These are phyloP conservation scores for Geotrichum phurueaensis DNA, from an alignment of 1,139 yeast species.

Conservation along the genomic window DNA sequence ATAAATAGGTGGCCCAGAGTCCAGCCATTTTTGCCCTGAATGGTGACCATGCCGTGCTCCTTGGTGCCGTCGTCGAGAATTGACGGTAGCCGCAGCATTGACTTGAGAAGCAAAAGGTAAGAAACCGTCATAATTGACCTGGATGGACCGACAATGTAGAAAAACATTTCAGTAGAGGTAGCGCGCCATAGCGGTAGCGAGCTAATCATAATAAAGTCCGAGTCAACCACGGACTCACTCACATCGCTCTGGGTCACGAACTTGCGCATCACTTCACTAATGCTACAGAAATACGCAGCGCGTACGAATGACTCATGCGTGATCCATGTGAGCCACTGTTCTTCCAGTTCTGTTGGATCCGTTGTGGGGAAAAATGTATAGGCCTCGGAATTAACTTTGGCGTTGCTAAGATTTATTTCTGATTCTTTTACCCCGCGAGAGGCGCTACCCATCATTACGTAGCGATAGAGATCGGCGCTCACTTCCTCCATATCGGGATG, in stretches of 20 bases:
- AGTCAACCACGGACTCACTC: conserved; percentile 25
- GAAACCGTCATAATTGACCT: conserved; percentile 28
- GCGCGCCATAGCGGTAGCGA: conserved; percentile 33
- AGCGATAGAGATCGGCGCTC: background rate
- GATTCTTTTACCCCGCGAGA: background rate
- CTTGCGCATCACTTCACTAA: conserved; percentile 26
- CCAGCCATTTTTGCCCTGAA: conserved; percentile 22
- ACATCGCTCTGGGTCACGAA: conserved; percentile 21
- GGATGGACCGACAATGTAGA: conserved; percentile 27
- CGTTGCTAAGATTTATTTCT: conserved; percentile 7
- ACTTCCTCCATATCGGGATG: background rate
- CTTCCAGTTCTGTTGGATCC: conserved; percentile 1
- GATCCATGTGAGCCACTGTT: conserved; percentile 7
- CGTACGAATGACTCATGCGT: conserved; percentile 18
- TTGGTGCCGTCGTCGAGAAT: conserved; percentile 20
- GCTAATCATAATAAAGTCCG: conserved; percentile 32
- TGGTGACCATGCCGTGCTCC: background rate
- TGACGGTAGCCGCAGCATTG: conserved; percentile 33
- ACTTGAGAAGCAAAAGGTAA: conserved; percentile 30
- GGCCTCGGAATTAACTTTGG: conserved; percentile 5
- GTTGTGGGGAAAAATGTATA: conserved; percentile 1
- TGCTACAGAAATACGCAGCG: conserved; percentile 27
- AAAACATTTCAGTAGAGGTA: conserved; percentile 28
- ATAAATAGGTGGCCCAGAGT: conserved; percentile 27
- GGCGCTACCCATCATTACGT: conserved; percentile 2